Evolutionary conservation across 1,139 yeast genomes (phyloP), one percentile per base, ranked within the genome.

Genomic region (Taphrina betulina): DNA sequence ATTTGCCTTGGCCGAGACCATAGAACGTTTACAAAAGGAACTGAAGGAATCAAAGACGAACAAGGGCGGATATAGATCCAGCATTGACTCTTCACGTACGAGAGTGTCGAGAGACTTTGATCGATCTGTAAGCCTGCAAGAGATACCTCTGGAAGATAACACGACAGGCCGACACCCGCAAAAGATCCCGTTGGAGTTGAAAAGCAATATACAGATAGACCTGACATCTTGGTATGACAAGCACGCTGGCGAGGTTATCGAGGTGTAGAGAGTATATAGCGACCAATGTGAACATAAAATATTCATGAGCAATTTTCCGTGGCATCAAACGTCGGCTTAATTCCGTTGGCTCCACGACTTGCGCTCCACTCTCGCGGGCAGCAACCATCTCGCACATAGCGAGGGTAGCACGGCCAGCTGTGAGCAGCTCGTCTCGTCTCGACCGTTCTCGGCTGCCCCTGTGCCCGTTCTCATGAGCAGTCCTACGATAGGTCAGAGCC

Each of bases 201-300:
- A 50, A 24, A 33, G 23, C 46, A 43, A 43, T 20, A 40, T 50
- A 16, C 33, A 34, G 20, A 50, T 50, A 23, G 54, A 50, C 33
- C 36, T 50, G 34, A 50, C 46, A 2, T 41, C 46, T 8, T 50
- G 54, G 54, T 50, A 50, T 24, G 54, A 38, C 41, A 38, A 50
- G 34, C 34, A 40, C 22, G 46, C 45, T 7, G 54, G 54, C 19
- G 54, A 38, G 34, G 54, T 50, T 10, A 50, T 50, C 5, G 54
- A 50, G 19, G 46, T 50, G 17, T 50, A 14, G 37, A 12, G 16
- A 14, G 16, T 7, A 28, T 2, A n/a, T 28, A 10, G n/a, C n/a
- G n/a, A 28, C 8, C n/a, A 28, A 28, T n/a, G 31, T 10, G n/a
- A 28, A n/a, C n/a, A n/a, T 10, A 2, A 28, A 2, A 28, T 28